These are phyloP conservation scores for Monosporascus sp. DNA, from an alignment of 2,329 filamentous ascomycete species.

Conservation along the genomic window DNA sequence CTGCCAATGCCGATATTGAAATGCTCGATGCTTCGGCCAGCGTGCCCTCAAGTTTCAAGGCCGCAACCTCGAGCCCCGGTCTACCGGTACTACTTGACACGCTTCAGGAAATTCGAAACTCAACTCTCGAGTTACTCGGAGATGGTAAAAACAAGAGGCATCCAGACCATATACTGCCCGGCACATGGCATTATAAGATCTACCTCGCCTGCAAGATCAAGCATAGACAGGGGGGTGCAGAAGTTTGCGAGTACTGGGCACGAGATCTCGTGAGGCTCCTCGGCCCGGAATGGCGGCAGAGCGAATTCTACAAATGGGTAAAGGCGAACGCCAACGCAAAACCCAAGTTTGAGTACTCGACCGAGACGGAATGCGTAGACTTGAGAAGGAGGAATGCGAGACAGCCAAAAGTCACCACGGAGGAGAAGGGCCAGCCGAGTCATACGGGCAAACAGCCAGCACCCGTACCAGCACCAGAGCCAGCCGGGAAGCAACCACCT, in stretches of 20 bases:
- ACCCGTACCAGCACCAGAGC: constrained; percentile 2
- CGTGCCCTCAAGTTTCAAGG: neutral
- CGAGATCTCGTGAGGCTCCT: constrained; percentile 27
- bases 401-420: constrained; percentile 6
- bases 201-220: constrained; percentile 37
- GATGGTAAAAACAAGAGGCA: constrained; percentile 24
- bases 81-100: constrained; percentile 14
- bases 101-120: constrained; percentile 17
- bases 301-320: constrained; percentile 23
- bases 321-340: constrained; percentile 21
- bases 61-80: neutral
- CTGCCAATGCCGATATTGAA: constrained; percentile 15
- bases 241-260: constrained; percentile 41
- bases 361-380: constrained; percentile 17
- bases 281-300: constrained; percentile 25
- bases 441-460: constrained; percentile 8
- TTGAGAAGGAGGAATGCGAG: constrained; percentile 19
- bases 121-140: constrained; percentile 20
- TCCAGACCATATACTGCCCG: constrained; percentile 19
- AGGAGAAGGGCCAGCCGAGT: constrained; percentile 6
- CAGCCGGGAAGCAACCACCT: constrained; percentile 17
- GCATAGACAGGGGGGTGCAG: constrained; percentile 26
- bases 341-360: constrained; percentile 18
- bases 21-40: constrained; percentile 18
- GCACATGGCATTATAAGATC: constrained; percentile 22